Evolutionary conservation across 768 basidiomycete species (phyloP), one percentile per base, ranked within the genome.

Genomic region (Russula foetens): DNA sequence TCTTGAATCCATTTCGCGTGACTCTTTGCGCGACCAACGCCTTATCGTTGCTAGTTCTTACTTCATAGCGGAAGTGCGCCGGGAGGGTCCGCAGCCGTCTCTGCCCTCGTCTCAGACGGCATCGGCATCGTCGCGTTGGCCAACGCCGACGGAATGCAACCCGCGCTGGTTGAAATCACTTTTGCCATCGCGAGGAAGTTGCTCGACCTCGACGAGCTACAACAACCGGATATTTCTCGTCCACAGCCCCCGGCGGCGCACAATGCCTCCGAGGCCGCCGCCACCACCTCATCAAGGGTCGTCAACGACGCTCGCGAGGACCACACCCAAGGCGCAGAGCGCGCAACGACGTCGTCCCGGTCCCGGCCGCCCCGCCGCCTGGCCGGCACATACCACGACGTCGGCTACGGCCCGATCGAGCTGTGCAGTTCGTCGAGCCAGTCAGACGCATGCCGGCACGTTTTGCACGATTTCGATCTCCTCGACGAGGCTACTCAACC

Each of bases 101-200:
- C 47, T 19, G 33, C 15, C 8, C 5, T 33, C 12, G 39, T 43
- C 14, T 31, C 46, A 6, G 56, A 54, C 12, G 62, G 57, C 12
- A 14, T 58, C 50, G 56, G 56, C 9, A 28, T 62, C 21, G 35
- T 63, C 46, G 28, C 47, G 11, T 52, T 58, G 9, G 38, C 57
- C 8, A 63, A 63, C n/a, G 62, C 62, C 7, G 57, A 58, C 21
- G 19, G 6, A 4, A 56, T 44, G 39, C 53, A 55, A 19, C 31
- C n/a, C 1, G 29, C 53, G 8, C 19, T 39, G 8, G 4, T 15
- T 23, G 23, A 33, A 11, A 60, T 54, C 41, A 51, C 54, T 15
- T 11, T 43, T 7, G 26, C 38, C n/a, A 11, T 44, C 23, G 35
- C 23, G 12, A 24, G 33, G 39, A 46, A 56, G 35, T 21, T 47